Evolutionary conservation across 768 basidiomycete species (phyloP).

Genomic region (Mycena amicta): DNA sequence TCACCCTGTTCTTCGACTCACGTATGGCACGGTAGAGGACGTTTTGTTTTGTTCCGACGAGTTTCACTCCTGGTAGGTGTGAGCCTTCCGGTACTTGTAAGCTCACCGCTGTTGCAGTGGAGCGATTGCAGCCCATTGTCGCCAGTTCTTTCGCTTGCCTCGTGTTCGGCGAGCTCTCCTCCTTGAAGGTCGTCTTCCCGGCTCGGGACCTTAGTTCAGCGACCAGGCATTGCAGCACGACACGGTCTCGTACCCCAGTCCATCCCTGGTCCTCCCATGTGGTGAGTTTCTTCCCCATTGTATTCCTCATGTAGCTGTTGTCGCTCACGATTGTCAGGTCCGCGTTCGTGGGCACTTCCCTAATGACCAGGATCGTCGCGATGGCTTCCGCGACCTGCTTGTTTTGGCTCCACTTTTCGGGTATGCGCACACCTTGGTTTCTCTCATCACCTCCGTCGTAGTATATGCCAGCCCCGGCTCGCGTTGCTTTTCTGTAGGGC

Average conservation of each 20-base stretch:
- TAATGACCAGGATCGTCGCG: not conserved
- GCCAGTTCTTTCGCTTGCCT: not conserved
- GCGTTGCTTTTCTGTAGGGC: not conserved
- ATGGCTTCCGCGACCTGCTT: not conserved
- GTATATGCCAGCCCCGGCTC: not conserved
- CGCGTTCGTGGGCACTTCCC: not conserved
- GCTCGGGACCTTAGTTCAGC: not conserved
- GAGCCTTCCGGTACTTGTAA: not conserved
- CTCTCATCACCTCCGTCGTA: not conserved
- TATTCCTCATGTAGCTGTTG: not conserved
- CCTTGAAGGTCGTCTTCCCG: not conserved
- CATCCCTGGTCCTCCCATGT: slow-evolving; percentile 4
- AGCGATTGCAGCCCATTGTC: not conserved
- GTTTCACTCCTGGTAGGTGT: not conserved
- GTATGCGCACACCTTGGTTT: not conserved
- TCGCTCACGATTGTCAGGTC: not conserved
- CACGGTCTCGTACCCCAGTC: not conserved
- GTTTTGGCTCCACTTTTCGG: not conserved
- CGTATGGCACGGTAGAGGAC: slow-evolving; percentile 1
- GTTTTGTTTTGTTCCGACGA: not conserved
- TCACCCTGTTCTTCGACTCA: not conserved
- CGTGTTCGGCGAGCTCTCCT: not conserved
- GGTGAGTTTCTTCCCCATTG: slow-evolving; percentile 1
- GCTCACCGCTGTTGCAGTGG: not conserved
- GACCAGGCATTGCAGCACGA: not conserved